phyloP scores from a whole-genome alignment of 1,284 basidiomycete species.

The Phlebopus sp. region DNA sequence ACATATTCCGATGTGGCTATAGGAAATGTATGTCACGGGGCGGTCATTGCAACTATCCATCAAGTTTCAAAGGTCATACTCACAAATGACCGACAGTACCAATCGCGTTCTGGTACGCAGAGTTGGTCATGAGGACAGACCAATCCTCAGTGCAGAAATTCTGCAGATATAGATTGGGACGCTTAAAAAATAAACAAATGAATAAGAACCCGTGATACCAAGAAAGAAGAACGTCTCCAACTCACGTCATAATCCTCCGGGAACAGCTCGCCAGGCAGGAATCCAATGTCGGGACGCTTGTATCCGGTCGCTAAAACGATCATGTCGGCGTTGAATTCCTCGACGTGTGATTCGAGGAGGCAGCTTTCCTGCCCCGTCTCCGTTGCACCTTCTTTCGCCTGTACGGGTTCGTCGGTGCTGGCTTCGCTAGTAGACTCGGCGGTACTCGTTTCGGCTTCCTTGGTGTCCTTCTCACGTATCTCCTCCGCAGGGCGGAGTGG shows the following conservation, averaged over 20 bases:
- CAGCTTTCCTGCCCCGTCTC: constrained; percentile 1
- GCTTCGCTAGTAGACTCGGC: background rate
- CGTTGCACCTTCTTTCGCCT: constrained; percentile 9
- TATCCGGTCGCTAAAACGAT: constrained; percentile 65
- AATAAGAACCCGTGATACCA: no score
- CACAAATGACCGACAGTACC: constrained; percentile 15
- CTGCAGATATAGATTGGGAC: constrained; percentile 61
- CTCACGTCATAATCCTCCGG: constrained; percentile 51
- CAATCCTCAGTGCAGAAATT: constrained; percentile 62
- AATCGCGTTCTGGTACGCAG: constrained; percentile 53
- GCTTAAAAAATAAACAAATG: no score
- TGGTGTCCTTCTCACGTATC: background rate
- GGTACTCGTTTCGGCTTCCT: background rate
- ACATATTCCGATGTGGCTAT: constrained; percentile 51
- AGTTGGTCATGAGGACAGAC: constrained; percentile 58
- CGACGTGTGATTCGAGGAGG: background rate
- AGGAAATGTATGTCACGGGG: constrained; percentile 7
- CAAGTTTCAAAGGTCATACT: constrained; percentile 22
- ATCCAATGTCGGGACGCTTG: constrained; percentile 52
- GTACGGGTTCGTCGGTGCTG: background rate
- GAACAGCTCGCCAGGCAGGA: constrained; percentile 58
- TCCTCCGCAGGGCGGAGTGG: background rate
- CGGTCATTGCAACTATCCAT: constrained; percentile 9
- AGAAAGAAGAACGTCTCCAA: background rate
- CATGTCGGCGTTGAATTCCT: constrained; percentile 48